These are phyloP conservation scores for Aspergillaceae sp. DNA, from an alignment of 2,329 filamentous ascomycete species.

Conservation along the genomic window DNA sequence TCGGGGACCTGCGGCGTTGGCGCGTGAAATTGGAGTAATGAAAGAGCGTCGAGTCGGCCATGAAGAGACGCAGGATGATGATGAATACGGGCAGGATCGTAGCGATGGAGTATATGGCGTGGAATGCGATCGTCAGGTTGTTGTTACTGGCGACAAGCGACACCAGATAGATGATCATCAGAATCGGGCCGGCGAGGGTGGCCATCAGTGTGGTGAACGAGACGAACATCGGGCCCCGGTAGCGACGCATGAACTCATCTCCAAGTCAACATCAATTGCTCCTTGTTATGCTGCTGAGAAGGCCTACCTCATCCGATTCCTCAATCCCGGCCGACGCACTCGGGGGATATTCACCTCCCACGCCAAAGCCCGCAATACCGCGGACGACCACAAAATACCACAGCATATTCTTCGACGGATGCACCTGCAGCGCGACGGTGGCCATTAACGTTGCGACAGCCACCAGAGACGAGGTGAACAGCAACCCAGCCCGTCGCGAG, in stretches of 20 bases:
- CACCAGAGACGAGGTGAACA: constrained; percentile 22
- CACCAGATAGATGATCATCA: constrained; percentile 30
- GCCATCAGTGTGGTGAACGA: constrained; percentile 30
- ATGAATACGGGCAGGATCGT: constrained; percentile 26
- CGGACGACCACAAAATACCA: constrained; percentile 32
- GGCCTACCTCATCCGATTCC: constrained; percentile 23
- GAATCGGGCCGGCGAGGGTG: constrained; percentile 24
- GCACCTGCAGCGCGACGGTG: constrained; percentile 29
- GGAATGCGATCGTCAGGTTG: constrained; percentile 23
- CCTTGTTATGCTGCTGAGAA: too few relatives aligned
- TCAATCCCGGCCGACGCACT: constrained; percentile 31
- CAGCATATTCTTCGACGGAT: constrained; percentile 25
- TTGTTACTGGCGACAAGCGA: constrained; percentile 28
- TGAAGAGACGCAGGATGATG: constrained; percentile 25
- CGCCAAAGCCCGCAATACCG: constrained; percentile 30
- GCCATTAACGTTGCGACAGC: constrained; percentile 26
- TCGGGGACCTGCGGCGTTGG: constrained; percentile 12
- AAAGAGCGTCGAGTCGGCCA: constrained; percentile 27
- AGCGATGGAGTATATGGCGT: constrained; percentile 24
- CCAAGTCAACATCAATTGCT: neutral
- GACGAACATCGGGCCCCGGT: constrained; percentile 28
- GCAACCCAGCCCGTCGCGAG: constrained; percentile 18
- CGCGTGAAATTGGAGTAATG: constrained; percentile 25
- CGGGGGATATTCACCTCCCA: constrained; percentile 31
- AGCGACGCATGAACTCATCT: constrained; percentile 14